Evolutionary conservation across 1,284 basidiomycete genomes (phyloP).

Genomic region (Sanghuangporus weigelae): DNA sequence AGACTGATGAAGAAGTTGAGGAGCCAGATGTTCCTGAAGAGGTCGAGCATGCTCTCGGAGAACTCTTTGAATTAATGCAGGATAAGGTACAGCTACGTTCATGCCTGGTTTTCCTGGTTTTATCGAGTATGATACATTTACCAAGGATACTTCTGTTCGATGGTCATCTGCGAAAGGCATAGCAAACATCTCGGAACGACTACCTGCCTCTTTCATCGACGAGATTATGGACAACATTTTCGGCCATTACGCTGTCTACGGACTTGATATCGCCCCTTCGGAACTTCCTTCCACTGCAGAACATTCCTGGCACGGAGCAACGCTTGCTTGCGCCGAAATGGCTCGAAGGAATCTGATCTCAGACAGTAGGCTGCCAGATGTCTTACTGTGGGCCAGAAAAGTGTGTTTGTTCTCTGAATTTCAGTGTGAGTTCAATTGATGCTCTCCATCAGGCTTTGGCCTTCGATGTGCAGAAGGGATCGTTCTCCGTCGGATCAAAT

Average conservation of each 20-base stretch:
- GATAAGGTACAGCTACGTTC: slow-evolving; percentile 60
- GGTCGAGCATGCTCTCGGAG: slow-evolving; percentile 72
- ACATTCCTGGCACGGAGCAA: slow-evolving; percentile 92
- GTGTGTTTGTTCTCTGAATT: slow-evolving; percentile 33
- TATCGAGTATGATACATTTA: not conserved
- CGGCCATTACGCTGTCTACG: slow-evolving; percentile 63
- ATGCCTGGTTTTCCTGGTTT: slow-evolving; percentile 1
- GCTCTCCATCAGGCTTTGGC: slow-evolving; percentile 63
- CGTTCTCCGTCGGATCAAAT: slow-evolving; percentile 90
- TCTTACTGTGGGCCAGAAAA: slow-evolving; percentile 78
- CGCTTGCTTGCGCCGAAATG: slow-evolving; percentile 89
- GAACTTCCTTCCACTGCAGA: slow-evolving; percentile 77
- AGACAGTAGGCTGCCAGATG: slow-evolving; percentile 48
- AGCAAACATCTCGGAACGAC: slow-evolving; percentile 77
- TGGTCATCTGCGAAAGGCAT: slow-evolving; percentile 95
- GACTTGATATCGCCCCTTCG: slow-evolving; percentile 45
- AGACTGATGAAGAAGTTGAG: slow-evolving; percentile 23
- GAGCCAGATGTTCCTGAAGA: slow-evolving; percentile 72
- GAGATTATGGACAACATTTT: slow-evolving; percentile 83
- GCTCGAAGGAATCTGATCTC: slow-evolving; percentile 75
- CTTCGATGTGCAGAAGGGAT: slow-evolving; percentile 89
- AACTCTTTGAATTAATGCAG: slow-evolving; percentile 71
- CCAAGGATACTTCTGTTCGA: slow-evolving; percentile 89
- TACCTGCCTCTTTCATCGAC: slow-evolving; percentile 69
- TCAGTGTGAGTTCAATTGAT: not conserved